phyloP scores from a whole-genome alignment of 495 filamentous ascomycete species.

The Lophium mytilinum region DNA sequence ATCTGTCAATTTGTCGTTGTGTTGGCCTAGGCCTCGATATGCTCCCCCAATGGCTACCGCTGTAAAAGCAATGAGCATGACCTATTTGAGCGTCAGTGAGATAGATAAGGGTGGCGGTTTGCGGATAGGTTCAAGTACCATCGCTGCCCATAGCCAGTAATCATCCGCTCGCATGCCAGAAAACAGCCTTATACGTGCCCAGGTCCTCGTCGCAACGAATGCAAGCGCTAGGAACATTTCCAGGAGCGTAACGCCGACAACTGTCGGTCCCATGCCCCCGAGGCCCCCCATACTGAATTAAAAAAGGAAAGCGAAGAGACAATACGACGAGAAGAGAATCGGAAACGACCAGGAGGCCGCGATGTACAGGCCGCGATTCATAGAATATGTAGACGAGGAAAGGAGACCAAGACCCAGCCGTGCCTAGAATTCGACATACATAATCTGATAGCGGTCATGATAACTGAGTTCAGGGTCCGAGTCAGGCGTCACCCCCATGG shows the following conservation, averaged over 20 bases:
- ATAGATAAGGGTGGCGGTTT: not conserved
- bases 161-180: not conserved
- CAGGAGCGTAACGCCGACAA: not conserved
- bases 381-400: too few species aligned
- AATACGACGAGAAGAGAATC: too few species aligned
- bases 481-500: too few species aligned
- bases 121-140: not conserved
- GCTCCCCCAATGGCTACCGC: not conserved
- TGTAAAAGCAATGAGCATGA: not conserved
- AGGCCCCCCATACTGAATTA: not conserved
- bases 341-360: too few species aligned
- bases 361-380: too few species aligned
- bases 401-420: too few species aligned
- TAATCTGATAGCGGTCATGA: too few species aligned
- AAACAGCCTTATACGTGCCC: not conserved
- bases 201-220: not conserved
- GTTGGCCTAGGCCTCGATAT: not conserved
- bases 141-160: not conserved
- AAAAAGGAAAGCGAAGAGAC: too few species aligned
- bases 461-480: too few species aligned
- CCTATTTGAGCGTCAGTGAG: not conserved
- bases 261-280: not conserved
- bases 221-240: not conserved
- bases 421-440: too few species aligned
- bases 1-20: not conserved